phyloP scores from a whole-genome alignment of 257 asterid genomes.

The Leptodermis oblonga region DNA sequence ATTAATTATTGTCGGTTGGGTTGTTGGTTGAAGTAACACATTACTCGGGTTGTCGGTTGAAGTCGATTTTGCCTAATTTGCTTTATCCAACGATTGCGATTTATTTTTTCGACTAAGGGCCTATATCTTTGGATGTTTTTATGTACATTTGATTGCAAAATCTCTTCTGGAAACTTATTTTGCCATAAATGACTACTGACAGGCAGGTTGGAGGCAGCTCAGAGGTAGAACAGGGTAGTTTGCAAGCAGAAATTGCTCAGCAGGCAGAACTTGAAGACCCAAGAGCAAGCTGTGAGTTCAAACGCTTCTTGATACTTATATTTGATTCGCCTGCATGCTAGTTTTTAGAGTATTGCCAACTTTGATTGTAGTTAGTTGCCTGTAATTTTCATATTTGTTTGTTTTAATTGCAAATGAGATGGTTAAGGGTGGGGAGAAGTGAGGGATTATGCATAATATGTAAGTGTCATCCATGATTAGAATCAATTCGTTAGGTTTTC shows the following conservation, averaged over 20 bases:
- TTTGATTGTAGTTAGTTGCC: neutral
- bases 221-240: slow-evolving; percentile 27
- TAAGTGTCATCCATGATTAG: neutral
- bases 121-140: neutral
- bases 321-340: slow-evolving; percentile 3
- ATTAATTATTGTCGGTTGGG: too few species aligned
- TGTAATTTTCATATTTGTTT: slow-evolving; percentile 1
- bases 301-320: slow-evolving; percentile 12
- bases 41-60: too few species aligned
- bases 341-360: neutral
- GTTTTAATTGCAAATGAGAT: neutral
- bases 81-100: neutral
- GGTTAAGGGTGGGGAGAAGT: neutral
- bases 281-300: slow-evolving; percentile 50
- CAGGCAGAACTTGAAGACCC: slow-evolving; percentile 39
- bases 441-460: neutral
- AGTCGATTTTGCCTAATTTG: neutral
- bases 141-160: neutral
- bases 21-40: too few species aligned
- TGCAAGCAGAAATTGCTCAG: slow-evolving; percentile 21
- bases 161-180: neutral
- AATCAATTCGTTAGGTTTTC: neutral
- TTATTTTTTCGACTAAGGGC: neutral
- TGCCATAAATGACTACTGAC: slow-evolving; percentile 28
- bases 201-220: slow-evolving; percentile 38